Conservation (phyloP, 371 early-diverging fungal species). For the Cokeromyces recurvatus region DNA sequence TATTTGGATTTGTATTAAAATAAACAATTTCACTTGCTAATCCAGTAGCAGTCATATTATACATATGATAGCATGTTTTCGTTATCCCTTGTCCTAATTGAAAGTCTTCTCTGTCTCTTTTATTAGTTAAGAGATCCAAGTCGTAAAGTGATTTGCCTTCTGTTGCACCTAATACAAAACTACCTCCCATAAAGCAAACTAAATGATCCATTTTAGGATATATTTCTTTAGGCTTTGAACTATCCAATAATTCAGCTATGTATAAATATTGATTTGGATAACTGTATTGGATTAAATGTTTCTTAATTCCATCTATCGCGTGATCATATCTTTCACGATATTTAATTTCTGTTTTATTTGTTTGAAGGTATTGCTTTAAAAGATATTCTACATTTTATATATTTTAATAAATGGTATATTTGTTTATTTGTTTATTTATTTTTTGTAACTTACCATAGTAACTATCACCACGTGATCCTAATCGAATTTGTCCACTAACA, state of each 20-base stretch:
- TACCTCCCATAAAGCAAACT: constrained; percentile 89
- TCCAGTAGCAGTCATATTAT: constrained; percentile 70
- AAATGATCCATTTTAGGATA: constrained; percentile 88
- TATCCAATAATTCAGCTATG: constrained; percentile 60
- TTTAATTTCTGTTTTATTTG: constrained; percentile 54
- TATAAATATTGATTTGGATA: constrained; percentile 58
- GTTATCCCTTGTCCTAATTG: constrained; percentile 73
- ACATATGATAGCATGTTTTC: constrained; percentile 79
- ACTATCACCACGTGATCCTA: constrained; percentile 86
- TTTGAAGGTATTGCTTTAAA: constrained; percentile 82
- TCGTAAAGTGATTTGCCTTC: constrained; percentile 42
- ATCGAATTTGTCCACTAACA: constrained; percentile 48
- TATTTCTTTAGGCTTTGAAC: constrained; percentile 26
- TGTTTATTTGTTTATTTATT: neutral
- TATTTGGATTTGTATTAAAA: constrained; percentile 32
- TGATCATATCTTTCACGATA: constrained; percentile 71
- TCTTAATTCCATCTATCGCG: constrained; percentile 68
- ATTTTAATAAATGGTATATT: neutral
- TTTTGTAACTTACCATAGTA: constrained; percentile 84
- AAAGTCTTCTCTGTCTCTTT: constrained; percentile 56
- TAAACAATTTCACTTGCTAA: constrained; percentile 83
- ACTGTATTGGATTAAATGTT: constrained; percentile 62
- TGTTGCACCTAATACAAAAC: constrained; percentile 75
- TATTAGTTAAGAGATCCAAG: constrained; percentile 10
- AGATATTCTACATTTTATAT: constrained; percentile 69